Conservation (phyloP, 2,329 filamentous ascomycete genomes). For the Fusarium xylarioides region DNA sequence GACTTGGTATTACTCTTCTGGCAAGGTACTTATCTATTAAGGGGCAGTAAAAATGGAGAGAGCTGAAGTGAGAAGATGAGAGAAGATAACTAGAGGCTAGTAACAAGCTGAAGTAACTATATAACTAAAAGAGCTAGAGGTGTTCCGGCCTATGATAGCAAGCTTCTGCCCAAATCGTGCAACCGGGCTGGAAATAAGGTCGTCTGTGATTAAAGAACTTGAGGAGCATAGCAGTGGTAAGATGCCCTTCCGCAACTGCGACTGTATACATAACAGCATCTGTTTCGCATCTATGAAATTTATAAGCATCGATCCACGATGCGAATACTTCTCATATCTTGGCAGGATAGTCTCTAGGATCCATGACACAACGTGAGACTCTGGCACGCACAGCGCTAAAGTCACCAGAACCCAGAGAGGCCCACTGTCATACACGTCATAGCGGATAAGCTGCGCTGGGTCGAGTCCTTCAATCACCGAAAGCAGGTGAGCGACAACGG, state of each 20-base stretch:
- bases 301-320: background rate
- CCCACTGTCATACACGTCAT: background rate
- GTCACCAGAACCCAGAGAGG: background rate
- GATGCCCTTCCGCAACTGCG: fast-evolving
- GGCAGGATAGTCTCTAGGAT: background rate
- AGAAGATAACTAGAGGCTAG: too few species aligned
- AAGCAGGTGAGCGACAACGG: background rate
- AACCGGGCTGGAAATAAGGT: background rate
- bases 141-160: background rate
- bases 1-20: too few species aligned
- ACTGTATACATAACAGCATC: background rate
- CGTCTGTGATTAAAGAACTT: background rate
- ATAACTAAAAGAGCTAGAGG: fast-evolving
- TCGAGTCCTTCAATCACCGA: background rate
- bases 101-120: background rate
- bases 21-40: too few species aligned
- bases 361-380: background rate
- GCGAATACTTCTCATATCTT: background rate
- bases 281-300: fast-evolving
- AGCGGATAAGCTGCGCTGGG: background rate
- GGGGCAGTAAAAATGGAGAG: too few species aligned
- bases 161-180: background rate
- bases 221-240: background rate
- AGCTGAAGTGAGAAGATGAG: too few species aligned
- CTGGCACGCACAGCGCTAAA: background rate